Evolutionary conservation across 345 rosid genomes (phyloP), one percentile per base, ranked within the genome.

Genomic region (Turritis glabra): DNA sequence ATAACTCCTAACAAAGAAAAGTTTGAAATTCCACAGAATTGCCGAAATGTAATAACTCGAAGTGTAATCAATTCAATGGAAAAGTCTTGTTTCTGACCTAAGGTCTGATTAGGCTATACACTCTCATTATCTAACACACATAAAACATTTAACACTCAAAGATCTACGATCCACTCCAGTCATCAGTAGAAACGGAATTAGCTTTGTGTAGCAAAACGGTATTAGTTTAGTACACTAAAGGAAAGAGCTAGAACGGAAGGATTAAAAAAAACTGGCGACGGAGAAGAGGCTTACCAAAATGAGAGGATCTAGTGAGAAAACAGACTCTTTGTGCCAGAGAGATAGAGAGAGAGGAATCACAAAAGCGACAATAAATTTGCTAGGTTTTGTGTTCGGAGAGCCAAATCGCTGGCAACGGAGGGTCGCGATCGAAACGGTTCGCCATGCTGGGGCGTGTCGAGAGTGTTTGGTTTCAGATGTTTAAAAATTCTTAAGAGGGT

Each of bases 381-480:
- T 75, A 75, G 73, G 68, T 68, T 75, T 75, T 48, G 60, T 13
- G 43, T 10, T 51, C 1, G 17, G 26, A 52, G 10, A 48, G 35
- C 5, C n/a, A 27, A 67, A 25, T 66, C 67, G 12, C 67, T 73
- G 78, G 78, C 51, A 30, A 74, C 78, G 61, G 29, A 53, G 35
- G 35, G 64, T 63, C 70, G 35, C 68, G 68, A 68, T 75, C 55
- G 73, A 75, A 52, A 75, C 67, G 68, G 38, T 67, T 59, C 61
- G 68, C 53, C 68, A 73, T 67, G 57, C 48, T 66, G 67, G 55
- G 50, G 38, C 44, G 19, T 47, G 75, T 47, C 26, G 68, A 26
- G 73, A 67, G 68, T 75, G 73, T 67, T 52, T 64, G 35, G 70
- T 41, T 73, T 50, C 75, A 8, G 74, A 58, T 71, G 68, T 71